Conservation (phyloP, 139 green algal species). For the Zygnema cylindricum region DNA sequence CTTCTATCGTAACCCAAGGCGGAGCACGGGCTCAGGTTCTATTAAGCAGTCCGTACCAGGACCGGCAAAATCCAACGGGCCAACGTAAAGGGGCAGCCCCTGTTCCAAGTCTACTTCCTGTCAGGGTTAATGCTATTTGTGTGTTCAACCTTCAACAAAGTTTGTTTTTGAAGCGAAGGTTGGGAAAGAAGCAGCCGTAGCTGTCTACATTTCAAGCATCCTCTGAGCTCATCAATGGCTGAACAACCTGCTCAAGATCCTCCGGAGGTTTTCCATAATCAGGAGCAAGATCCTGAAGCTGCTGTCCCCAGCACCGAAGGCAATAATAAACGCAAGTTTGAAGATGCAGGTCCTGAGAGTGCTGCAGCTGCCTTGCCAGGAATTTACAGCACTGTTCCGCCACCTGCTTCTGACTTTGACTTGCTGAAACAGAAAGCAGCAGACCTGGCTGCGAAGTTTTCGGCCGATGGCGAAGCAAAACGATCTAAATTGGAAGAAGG, state of each 20-base stretch:
- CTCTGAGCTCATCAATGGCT: no score
- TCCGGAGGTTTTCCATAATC: background rate
- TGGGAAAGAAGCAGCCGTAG: no score
- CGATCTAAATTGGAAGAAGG: slow-evolving; percentile 20
- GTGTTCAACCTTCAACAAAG: no score
- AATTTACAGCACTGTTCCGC: slow-evolving; percentile 2
- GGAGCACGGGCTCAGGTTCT: no score
- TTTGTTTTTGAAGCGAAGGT: no score
- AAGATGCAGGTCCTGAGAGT: background rate
- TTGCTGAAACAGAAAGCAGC: slow-evolving; percentile 35
- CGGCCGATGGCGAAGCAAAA: slow-evolving; percentile 7
- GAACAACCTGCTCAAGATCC: background rate
- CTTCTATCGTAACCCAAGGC: no score
- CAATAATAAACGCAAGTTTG: slow-evolving; percentile 22
- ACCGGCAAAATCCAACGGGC: no score
- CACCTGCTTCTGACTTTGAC: slow-evolving; percentile 11
- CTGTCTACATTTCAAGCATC: no score
- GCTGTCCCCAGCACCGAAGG: background rate
- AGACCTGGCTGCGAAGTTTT: slow-evolving; percentile 27
- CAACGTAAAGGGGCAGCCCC: no score
- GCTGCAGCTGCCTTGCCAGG: background rate
- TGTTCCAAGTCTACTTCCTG: no score
- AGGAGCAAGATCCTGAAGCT: background rate
- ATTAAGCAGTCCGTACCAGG: no score
- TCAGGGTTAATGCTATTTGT: no score